phyloP scores from a whole-genome alignment of 1,139 yeast genomes.

The Geotrichum europaeum region DNA sequence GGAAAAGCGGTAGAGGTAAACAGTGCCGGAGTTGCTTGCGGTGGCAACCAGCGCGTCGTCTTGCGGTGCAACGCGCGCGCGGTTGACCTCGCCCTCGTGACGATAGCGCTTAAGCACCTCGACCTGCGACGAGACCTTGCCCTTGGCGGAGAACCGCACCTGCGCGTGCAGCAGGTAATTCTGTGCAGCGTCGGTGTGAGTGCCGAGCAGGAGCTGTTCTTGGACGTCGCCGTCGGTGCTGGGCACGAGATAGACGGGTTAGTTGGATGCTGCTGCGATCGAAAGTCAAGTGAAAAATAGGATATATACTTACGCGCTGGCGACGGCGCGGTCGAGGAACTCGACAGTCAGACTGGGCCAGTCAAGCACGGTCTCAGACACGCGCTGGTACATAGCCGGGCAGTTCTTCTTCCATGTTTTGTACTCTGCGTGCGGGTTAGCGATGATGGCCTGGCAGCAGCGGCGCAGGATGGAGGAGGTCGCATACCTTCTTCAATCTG shows the following conservation, averaged over 20 bases:
- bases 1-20: constrained; percentile 44
- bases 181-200: constrained; percentile 77
- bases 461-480: neutral
- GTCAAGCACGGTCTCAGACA: constrained; percentile 61
- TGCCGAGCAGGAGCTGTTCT: constrained; percentile 60
- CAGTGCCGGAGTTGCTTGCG: constrained; percentile 69
- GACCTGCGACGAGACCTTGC: constrained; percentile 23
- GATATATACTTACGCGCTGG: neutral
- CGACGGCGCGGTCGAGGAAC: constrained; percentile 28
- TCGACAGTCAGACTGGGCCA: constrained; percentile 48
- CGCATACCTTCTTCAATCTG: constrained; percentile 15
- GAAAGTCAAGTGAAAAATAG: neutral
- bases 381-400: constrained; percentile 77
- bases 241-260: constrained; percentile 15
- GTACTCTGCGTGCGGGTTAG: constrained; percentile 44
- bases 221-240: constrained; percentile 15
- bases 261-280: neutral
- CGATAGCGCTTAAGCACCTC: constrained; percentile 30
- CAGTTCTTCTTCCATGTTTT: constrained; percentile 94
- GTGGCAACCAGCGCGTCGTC: constrained; percentile 67
- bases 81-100: constrained; percentile 37
- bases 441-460: neutral
- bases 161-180: constrained; percentile 54
- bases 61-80: constrained; percentile 85
- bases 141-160: constrained; percentile 16